Evolutionary conservation across 257 asterid genomes (phyloP), one percentile per base, ranked within the genome.

Genomic region (Euphrasia confusa): DNA sequence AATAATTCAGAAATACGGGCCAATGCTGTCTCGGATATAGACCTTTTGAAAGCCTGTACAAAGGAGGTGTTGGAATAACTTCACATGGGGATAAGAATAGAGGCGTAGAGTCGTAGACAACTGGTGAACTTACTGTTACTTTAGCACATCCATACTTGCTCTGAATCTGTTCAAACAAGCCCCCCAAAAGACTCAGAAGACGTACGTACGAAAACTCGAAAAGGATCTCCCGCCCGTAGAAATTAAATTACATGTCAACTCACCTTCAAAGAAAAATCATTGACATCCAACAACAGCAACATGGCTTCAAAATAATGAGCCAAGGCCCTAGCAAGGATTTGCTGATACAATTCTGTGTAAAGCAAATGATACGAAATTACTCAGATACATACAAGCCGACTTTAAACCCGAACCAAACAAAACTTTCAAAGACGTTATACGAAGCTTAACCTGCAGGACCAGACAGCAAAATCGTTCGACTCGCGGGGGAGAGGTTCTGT

Each of bases 321-420:
- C 69, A 89, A 73, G 53, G 95, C 96, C 79, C 79, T 89, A 1
- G 84, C 90, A 52, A 89, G 93, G 82, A 73, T 80, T 77, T 86
- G 96, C 70, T 83, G 95, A 68, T 86, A 86, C 65, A 76, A 62
- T 68, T 86, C 93, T 85, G 79, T 8, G 52, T 68, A 77, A 67
- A 59, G 58, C 5, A 32, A 74, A 35, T 68, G 24, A 21, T 21
- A n/a, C 1, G 3, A 4, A 71, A 2, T 21, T 21, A 21, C 24
- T 21, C 24, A 21, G 24, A 21, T 21, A 21, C 24, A 21, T 21
- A 21, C 24, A 21, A 21, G 1, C 24, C 24, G 24, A 21, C 24
- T 21, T 21, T 21, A 21, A 21, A 21, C 24, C 24, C 24, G 24
- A 21, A 1, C 24, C 24, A 21, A 21, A 21, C 24, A 1, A 21